Evolutionary conservation across 257 asterid genomes (phyloP), one percentile per base, ranked within the genome.

Genomic region (Ehretia macrophylla): DNA sequence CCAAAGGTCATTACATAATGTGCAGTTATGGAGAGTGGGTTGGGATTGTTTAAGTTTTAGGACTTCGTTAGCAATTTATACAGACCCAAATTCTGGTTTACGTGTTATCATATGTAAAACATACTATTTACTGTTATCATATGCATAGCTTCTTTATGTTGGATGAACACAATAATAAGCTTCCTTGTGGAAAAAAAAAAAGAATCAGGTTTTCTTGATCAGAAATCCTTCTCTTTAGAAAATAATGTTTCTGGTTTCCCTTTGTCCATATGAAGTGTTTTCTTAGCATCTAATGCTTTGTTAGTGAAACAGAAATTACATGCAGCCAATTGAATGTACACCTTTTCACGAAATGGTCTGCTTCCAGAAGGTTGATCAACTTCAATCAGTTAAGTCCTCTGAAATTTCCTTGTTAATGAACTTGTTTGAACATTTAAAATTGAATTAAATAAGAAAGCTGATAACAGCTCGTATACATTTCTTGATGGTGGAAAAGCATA

Each of bases 301-400:
- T 46, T 52, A 39, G 11, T 60, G 69, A 48, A 71, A 47, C 95
- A 91, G 99, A 95, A 79, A 81, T 67, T 68, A 61, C 55, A 59
- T 84, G 79, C 83, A 76, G 77, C 86, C 90, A 64, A 70, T 78
- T 68, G 89, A 81, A 68, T 77, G 71, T 69, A 58, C 83, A 59
- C 95, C 92, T 55, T 74, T 72, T 58, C 79, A 77, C 65, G 97
- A 85, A 79, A 75, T 82, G 69, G 67, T 83, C 69, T 79, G 85
- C 85, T 83, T 80, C 82, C 68, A 85, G 69, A 74, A 89, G 62
- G 86, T 79, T 59, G 91, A 79, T 77, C 79, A 75, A 65, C 94
- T 89, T 67, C 84, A 79, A 81, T 70, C 95, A 75, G 98, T 88
- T 83, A 55, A 58, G 95, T 66, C 60, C 55, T 73, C 56, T 47